Conservation (phyloP, 805 yeast genomes). For the Candida chilensis region DNA sequence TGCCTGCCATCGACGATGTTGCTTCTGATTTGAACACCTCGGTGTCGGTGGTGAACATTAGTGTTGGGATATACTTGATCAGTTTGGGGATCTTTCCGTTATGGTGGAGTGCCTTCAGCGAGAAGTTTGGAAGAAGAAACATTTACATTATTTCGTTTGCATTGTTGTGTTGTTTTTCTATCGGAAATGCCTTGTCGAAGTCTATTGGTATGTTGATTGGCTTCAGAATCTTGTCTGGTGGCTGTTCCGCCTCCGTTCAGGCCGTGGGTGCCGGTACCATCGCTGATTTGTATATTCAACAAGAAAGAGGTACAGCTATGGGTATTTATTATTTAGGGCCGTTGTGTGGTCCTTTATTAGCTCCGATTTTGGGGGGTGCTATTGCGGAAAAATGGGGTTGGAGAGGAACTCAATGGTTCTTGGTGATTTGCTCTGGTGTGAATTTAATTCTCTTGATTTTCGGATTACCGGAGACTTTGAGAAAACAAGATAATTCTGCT, state of each 20-base stretch:
- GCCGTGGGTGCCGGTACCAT: constrained; percentile 88
- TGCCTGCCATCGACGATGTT: constrained; percentile 67
- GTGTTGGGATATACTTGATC: constrained; percentile 71
- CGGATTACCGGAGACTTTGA: constrained; percentile 72
- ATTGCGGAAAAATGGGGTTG: constrained; percentile 69
- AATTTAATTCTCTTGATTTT: constrained; percentile 40
- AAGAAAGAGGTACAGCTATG: constrained; percentile 70
- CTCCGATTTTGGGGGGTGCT: constrained; percentile 76
- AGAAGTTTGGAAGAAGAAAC: constrained; percentile 63
- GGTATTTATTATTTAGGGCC: constrained; percentile 79
- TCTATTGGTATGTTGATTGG: constrained; percentile 54
- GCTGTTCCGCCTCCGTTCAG: constrained; percentile 78
- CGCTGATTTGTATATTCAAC: constrained; percentile 58
- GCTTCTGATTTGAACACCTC: constrained; percentile 45
- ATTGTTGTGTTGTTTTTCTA: constrained; percentile 53
- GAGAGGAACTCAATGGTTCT: constrained; percentile 85
- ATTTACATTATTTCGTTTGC: constrained; percentile 64
- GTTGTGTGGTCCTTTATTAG: constrained; percentile 67
- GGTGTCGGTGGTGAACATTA: constrained; percentile 56
- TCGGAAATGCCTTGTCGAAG: constrained; percentile 65
- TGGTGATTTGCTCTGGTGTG: constrained; percentile 57
- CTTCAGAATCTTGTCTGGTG: constrained; percentile 68
- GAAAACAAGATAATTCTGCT: constrained; percentile 51
- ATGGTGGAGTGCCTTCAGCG: constrained; percentile 85
- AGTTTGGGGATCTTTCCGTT: constrained; percentile 74